Evolutionary conservation across 306 rosid genomes (phyloP), one percentile per base, ranked within the genome.

Genomic region (Nissolia schottii): DNA sequence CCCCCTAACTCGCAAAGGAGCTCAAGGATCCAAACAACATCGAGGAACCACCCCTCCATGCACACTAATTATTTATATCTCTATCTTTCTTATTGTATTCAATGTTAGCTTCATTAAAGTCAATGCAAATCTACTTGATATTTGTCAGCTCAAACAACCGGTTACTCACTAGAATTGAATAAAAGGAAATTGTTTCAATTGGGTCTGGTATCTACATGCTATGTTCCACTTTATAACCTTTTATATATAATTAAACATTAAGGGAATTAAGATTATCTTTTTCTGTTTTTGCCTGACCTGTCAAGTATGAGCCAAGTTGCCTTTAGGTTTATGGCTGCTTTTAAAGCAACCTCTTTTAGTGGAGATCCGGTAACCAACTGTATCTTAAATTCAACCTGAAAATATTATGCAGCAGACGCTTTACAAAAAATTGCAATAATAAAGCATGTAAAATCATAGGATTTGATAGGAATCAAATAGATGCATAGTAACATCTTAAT

Each of bases 281-380:
- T 48, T n/a, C n/a, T 61, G 43, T 20, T 61, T 51, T 78, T 15
- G 58, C 66, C 87, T 73, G 28, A 93, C 98, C 92, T 90, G 67
- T 87, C 93, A 29, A 93, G 90, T 69, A 93, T 75, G 14, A 90
- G 45, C 96, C 96, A 90, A 43, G 90, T 85, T 71, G 96, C 85
- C 32, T 86, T 75, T 24, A 78, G 74, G 56, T 35, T 74, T 76
- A 0, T 56, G 48, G 85, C 87, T 28, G 31, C 75, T 43, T 79
- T 79, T 15, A 84, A 12, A 25, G 93, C 90, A 75, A 79, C 83
- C 38, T 67, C 64, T 79, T 70, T 89, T 0, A 40, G 75, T 28
- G 87, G 78, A 20, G 89, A 14, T 48, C 93, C 98, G 23, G 70
- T 64, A 38, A 79, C 71, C 77, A 88, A 78, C 77, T 59, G 81